Evolutionary conservation across 768 basidiomycete genomes (phyloP), one percentile per base, ranked within the genome.

Genomic region (Leccinum olivaceopallidum): DNA sequence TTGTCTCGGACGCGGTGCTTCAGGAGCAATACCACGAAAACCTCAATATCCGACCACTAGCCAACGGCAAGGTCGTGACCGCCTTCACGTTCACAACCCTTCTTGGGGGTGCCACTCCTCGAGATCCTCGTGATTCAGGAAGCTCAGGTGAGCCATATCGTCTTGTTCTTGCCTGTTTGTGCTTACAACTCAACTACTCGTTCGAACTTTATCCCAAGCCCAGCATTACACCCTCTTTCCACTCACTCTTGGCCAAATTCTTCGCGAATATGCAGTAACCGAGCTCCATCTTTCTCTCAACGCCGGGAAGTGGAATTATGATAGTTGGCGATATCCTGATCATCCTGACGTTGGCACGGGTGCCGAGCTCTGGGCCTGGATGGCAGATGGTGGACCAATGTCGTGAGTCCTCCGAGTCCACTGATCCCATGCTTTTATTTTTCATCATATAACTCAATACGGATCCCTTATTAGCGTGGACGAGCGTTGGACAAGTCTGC

Each of bases 291-390:
- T 98, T 7, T 88, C 89, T 10, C 80, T 98, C 42, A 96, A 95
- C 57, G 88, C 95, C 13, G 96, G 96, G 20, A 89, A 87, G 66
- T 98, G 96, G 96, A 83, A 91, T 70, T 94, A 94, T 64, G 83
- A 85, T 48, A 77, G 82, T 26, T 95, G 94, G 90, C 92, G 91
- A 1, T 84, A 87, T 63, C 93, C 95, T 0, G 81, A 86, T 30
- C 88, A 90, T 63, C 76, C 81, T 5, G 86, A 85, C 4, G 89
- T 94, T 2, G 89, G 89, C 3, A 86, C 89, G 0, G 95, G 95
- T 3, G 95, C 92, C 8, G 92, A 95, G 70, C 77, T 98, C 6
- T 90, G 90, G 88, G 92, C 88, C 10, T 97, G 94, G 94, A 87
- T 97, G 81, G 88, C 83, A n/a, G 86, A 88, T 32, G 81, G 81